These are phyloP conservation scores for Ogataea trehalophila DNA, from an alignment of 805 yeast genomes.

Conservation along the genomic window DNA sequence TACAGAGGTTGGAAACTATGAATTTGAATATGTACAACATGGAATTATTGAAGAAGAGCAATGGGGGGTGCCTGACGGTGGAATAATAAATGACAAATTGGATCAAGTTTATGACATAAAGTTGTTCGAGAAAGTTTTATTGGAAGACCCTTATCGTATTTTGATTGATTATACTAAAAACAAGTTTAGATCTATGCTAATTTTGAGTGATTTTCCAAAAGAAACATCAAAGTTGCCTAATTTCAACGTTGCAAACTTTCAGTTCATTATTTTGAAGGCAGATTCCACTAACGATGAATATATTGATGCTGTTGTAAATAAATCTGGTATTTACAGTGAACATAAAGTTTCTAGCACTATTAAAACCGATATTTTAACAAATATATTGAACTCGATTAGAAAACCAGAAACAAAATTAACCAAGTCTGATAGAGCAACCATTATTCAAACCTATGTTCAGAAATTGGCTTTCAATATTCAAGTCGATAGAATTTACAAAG, in stretches of 20 bases:
- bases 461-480: constrained; percentile 58
- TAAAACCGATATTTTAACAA: constrained; percentile 37
- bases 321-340: constrained; percentile 52
- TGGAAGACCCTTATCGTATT: constrained; percentile 59
- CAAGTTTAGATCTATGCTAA: constrained; percentile 57
- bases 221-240: constrained; percentile 29
- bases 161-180: constrained; percentile 63
- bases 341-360: constrained; percentile 40
- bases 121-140: constrained; percentile 37
- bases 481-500: constrained; percentile 58
- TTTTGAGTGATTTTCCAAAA: constrained; percentile 47
- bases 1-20: constrained; percentile 24
- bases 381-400: constrained; percentile 22
- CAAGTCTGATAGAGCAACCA: constrained; percentile 38
- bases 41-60: constrained; percentile 2
- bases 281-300: constrained; percentile 41
- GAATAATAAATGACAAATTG: constrained; percentile 35
- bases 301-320: constrained; percentile 36
- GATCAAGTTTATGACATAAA: constrained; percentile 50
- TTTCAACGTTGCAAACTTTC: constrained; percentile 23
- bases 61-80: constrained; percentile 6
- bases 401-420: constrained; percentile 17
- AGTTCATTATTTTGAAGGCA: constrained; percentile 37
- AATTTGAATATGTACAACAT: constrained; percentile 14
- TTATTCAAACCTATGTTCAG: constrained; percentile 45